Percentiles rank a stretch among this genome's conserved stretches.
These are phyloP conservation scores for Tardiomyces digboiensis DNA, from an alignment of 1,139 yeast species.

Conservation along the genomic window DNA sequence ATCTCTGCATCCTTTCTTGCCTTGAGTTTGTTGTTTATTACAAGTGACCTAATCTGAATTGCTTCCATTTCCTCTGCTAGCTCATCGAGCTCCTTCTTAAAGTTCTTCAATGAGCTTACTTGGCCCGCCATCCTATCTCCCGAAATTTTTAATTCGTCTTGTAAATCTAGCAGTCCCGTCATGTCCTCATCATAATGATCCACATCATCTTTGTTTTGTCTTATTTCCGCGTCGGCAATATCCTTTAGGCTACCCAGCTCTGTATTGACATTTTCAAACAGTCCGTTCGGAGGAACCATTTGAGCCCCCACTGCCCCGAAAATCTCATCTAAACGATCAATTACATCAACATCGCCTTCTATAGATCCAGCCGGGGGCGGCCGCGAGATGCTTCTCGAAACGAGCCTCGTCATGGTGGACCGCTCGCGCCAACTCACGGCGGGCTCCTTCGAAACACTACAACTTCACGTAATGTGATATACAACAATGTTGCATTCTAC, in stretches of 20 bases:
- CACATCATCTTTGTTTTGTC: neutral
- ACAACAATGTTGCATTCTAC: no score
- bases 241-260: neutral
- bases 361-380: constrained; percentile 11
- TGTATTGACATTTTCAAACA: neutral
- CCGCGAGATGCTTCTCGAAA: constrained; percentile 5
- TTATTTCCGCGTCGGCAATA: neutral
- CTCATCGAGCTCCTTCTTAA: neutral
- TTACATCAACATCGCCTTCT: constrained; percentile 6
- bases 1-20: constrained; percentile 46
- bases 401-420: neutral
- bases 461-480: no score
- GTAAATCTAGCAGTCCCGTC: neutral
- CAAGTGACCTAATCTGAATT: constrained; percentile 46
- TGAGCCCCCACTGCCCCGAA: constrained; percentile 2
- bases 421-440: no score
- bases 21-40: constrained; percentile 46
- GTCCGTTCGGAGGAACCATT: neutral
- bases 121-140: neutral
- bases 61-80: constrained; percentile 30
- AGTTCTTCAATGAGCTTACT: neutral
- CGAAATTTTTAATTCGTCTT: neutral
- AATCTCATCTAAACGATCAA: constrained; percentile 5
- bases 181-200: neutral
- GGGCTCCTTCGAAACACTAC: no score